Base-by-base conservation (phyloP, 164 flowering plant genomes). In the Cinnamomum chago region DNA sequence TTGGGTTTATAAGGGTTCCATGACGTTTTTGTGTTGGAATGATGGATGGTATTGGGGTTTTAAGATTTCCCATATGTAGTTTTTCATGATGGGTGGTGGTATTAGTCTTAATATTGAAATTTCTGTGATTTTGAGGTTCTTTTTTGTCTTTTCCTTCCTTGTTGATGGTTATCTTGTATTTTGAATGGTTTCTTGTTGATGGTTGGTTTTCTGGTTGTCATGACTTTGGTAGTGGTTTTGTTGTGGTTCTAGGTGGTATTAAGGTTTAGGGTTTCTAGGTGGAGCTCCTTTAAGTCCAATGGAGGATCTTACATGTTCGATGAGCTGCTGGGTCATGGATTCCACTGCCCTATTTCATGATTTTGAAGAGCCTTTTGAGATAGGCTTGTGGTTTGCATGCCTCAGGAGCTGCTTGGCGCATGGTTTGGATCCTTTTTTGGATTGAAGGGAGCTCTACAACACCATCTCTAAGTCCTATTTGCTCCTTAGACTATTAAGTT, bases 391-490 rank as follows among this genome's bases (percentile, higher is more conserved):
- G 82, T 50, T 71, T 82, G 82, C 84, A 82, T 82, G 79, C 23
- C 70, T 73, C 76, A 73, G 82, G 82, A 82, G 84, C 84, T 82
- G 58, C 58, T 72, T 77, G 75, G 58, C 30, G 72, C 80, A 66
- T 72, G 76, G 11, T 50, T 35, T 15, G 12, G 78, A 77, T 71
- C 75, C 82, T 79, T 79, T 25, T 82, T 82, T 82, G 84, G 84
- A 82, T 82, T 82, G 84, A 82, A 82, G 84, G 84, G 84, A 82
- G 84, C 84, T 82, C 82, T 79, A 82, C 82, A 55, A 72, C 47
- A 18, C 20, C 60, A 55, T 20, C n/a, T 20, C n/a, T 15, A 55
- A 55, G 7, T 55, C 60, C n/a, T 4, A 3, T 14, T 15, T 3
- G 2, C n/a, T 55, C 13, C 60, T 40, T 1, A 7, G 47, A 7